Conservation (phyloP, 2,329 filamentous ascomycete species). For the Neofusicoccum ribis region DNA sequence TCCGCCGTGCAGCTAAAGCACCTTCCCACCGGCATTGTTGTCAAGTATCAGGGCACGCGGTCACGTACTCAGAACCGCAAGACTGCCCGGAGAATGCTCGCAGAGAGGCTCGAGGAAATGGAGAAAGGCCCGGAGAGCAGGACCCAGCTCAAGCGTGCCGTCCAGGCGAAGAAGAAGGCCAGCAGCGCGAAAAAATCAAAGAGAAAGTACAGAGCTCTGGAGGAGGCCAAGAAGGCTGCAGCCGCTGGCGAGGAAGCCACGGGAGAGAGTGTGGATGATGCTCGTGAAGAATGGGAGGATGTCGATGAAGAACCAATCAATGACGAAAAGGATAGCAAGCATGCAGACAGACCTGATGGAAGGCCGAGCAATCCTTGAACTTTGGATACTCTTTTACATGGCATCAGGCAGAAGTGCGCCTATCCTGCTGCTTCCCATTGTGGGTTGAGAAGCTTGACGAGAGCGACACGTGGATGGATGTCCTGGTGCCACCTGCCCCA, state of each 20-base stretch:
- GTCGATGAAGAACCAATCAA: neutral
- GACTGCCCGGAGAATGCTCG: conserved; percentile 75
- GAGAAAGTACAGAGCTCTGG: conserved; percentile 71
- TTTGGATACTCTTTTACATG: too few relatives aligned
- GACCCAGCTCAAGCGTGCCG: conserved; percentile 62
- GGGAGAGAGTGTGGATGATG: conserved; percentile 22
- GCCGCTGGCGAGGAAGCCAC: conserved; percentile 28
- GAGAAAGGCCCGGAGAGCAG: conserved; percentile 71
- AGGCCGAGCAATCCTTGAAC: neutral
- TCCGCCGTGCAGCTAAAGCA: conserved; percentile 94
- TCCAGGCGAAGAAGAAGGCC: conserved; percentile 68
- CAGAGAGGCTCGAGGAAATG: conserved; percentile 73
- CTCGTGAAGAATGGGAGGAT: conserved; percentile 18
- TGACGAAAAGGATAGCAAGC: neutral
- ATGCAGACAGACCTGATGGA: neutral
- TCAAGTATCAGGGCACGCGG: conserved; percentile 91
- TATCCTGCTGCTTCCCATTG: too few relatives aligned
- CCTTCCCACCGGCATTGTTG: conserved; percentile 82
- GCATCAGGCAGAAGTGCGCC: too few relatives aligned
- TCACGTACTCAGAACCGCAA: conserved; percentile 85
- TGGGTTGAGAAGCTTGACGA: too few relatives aligned
- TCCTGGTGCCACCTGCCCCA: too few relatives aligned
- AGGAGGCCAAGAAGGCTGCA: conserved; percentile 46
- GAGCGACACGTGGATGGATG: too few relatives aligned
- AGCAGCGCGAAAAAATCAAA: conserved; percentile 80